Percentiles rank a stretch among this genome's conserved stretches.
phyloP scores from a whole-genome alignment of 371 early-diverging fungal genomes.

The Rhizoclosmatium hyalinum region DNA sequence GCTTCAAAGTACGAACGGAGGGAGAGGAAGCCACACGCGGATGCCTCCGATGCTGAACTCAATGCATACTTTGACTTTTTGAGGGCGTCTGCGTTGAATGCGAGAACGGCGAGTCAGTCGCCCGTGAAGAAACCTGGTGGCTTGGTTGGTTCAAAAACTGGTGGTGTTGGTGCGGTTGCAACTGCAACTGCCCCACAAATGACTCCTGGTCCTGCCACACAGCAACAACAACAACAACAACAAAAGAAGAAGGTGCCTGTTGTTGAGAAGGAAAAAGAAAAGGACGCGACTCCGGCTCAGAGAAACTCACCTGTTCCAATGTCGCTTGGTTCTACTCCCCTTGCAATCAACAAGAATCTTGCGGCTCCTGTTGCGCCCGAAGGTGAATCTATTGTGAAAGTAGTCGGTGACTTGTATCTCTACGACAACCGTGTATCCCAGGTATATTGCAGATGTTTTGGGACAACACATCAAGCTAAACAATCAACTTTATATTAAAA shows the following conservation, averaged over 20 bases:
- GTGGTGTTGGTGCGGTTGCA: neutral
- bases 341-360: slow-evolving; percentile 16
- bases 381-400: slow-evolving; percentile 43
- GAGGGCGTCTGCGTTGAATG: slow-evolving; percentile 30
- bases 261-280: neutral
- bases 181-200: neutral
- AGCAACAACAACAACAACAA: neutral
- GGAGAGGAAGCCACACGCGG: slow-evolving; percentile 51
- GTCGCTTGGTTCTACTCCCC: slow-evolving; percentile 23
- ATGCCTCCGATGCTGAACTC: slow-evolving; percentile 68
- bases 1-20: slow-evolving; percentile 76
- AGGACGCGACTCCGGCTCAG: slow-evolving; percentile 27
- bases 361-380: neutral
- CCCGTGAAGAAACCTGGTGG: slow-evolving; percentile 5
- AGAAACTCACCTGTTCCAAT: slow-evolving; percentile 3
- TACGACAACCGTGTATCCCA: slow-evolving; percentile 55
- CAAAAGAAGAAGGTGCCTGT: neutral
- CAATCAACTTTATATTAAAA: neutral
- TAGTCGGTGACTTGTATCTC: slow-evolving; percentile 62
- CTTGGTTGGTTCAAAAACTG: neutral
- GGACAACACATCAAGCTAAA: no score
- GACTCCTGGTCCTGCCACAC: no score
- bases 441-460: slow-evolving; percentile 5
- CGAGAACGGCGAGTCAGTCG: neutral
- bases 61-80: slow-evolving; percentile 50